phyloP scores from a whole-genome alignment of 1,139 yeast species.

The Saccharomyces pastorianus region DNA sequence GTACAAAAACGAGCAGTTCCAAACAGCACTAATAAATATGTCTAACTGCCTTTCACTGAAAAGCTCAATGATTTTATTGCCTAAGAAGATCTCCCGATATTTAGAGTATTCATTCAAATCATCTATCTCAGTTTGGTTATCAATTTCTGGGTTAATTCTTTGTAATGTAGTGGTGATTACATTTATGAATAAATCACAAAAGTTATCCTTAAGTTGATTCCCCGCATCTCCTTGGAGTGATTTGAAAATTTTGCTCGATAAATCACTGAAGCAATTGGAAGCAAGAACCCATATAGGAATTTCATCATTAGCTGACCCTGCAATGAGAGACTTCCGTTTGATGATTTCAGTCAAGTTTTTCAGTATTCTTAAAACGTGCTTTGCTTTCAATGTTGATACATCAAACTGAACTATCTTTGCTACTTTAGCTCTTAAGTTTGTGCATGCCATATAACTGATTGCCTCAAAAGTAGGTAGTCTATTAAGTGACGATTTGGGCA shows the following conservation, averaged over 20 bases:
- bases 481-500: constrained; percentile 24
- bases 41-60: constrained; percentile 33
- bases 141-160: constrained; percentile 22
- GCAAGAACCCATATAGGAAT: constrained; percentile 30
- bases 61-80: constrained; percentile 30
- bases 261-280: constrained; percentile 35
- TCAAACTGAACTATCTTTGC: constrained; percentile 30
- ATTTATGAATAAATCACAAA: constrained; percentile 19
- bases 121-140: constrained; percentile 37
- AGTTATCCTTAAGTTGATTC: constrained; percentile 7
- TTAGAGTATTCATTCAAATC: constrained; percentile 42
- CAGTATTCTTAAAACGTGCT: constrained; percentile 37
- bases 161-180: constrained; percentile 17
- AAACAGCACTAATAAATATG: constrained; percentile 39
- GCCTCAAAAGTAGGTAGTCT: constrained; percentile 65
- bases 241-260: constrained; percentile 39
- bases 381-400: constrained; percentile 37
- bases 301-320: constrained; percentile 18
- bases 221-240: constrained; percentile 15
- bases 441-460: constrained; percentile 46
- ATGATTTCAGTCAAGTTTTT: constrained; percentile 38
- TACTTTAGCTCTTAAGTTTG: constrained; percentile 37
- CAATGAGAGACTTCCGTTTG: constrained; percentile 37
- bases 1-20: constrained; percentile 46
- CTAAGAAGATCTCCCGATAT: constrained; percentile 40